These are phyloP conservation scores for Micractinium sp. DNA, from an alignment of 139 green algal genomes.

Conservation along the genomic window DNA sequence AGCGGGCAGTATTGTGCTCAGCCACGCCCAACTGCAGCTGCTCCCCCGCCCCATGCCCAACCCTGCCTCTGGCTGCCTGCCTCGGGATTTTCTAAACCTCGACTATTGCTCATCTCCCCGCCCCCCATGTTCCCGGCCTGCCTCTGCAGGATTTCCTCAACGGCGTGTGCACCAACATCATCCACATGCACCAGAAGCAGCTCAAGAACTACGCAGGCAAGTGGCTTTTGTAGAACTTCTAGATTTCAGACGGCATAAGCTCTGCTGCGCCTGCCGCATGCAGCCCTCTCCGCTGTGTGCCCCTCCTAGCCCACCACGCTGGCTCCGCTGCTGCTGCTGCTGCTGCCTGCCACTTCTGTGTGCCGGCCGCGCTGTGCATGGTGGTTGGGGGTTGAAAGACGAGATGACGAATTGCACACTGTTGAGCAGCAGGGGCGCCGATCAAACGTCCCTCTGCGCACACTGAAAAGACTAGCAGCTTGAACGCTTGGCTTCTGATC, in stretches of 20 bases:
- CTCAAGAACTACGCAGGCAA: conserved; percentile 90
- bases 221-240: too few species aligned
- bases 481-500: conserved; percentile 26
- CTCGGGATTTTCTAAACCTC: not conserved
- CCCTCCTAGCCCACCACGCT: too few species aligned
- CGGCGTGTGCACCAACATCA: conserved; percentile 97
- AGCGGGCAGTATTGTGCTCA: not conserved
- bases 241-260: too few species aligned
- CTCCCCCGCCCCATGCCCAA: not conserved
- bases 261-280: not conserved
- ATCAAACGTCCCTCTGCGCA: conserved; percentile 40
- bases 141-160: conserved; percentile 94
- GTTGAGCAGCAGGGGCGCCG: conserved; percentile 23
- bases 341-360: not conserved
- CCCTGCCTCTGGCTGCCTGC: not conserved
- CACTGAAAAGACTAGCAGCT: conserved; percentile 42
- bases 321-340: too few species aligned
- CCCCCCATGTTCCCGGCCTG: not conserved
- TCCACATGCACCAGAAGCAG: conserved; percentile 92
- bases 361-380: not conserved
- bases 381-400: not conserved
- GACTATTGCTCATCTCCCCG: not conserved
- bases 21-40: too few species aligned
- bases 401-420: conserved; percentile 33
- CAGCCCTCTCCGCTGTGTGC: too few species aligned